Percentiles rank a stretch among this genome's conserved stretches.
Evolutionary conservation across 352 stramenopile genomes (phyloP).

Genomic region (Phytophthora tubulina): DNA sequence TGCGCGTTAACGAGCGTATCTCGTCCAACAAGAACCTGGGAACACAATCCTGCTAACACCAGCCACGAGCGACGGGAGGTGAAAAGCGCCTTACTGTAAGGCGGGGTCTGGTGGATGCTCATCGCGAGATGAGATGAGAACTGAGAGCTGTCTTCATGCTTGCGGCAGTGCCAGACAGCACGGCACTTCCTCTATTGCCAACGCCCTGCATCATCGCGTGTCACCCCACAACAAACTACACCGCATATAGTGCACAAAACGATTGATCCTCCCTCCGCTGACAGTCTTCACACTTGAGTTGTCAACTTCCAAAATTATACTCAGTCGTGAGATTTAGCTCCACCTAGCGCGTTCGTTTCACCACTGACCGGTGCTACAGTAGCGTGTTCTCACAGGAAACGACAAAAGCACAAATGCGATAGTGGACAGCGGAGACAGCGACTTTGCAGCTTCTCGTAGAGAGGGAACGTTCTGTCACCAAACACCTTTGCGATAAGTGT

Average conservation of each 20-base stretch:
- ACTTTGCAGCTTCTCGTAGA: conserved; percentile 15
- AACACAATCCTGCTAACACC: conserved; percentile 28
- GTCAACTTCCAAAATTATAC: conserved; percentile 15
- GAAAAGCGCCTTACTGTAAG: conserved; percentile 10
- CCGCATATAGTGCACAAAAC: conserved; percentile 25
- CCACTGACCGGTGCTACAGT: not conserved
- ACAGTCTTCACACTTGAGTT: conserved; percentile 1
- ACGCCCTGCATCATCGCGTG: conserved; percentile 24
- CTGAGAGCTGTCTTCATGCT: conserved; percentile 16
- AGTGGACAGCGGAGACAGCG: not conserved
- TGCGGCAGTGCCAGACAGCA: not conserved
- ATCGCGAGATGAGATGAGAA: conserved; percentile 43
- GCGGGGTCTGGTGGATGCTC: conserved; percentile 23
- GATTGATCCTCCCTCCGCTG: not conserved
- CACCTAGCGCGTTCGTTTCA: conserved; percentile 19
- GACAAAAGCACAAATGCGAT: conserved; percentile 14
- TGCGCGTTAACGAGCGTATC: conserved; percentile 27
- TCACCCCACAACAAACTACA: conserved; percentile 16
- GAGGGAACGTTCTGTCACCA: conserved; percentile 25
- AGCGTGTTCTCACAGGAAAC: not conserved
- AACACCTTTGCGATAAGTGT: not conserved
- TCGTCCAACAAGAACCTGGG: conserved; percentile 29
- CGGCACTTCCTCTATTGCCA: not conserved
- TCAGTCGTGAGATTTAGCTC: not conserved
- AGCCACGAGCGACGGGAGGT: conserved; percentile 23